Percentiles rank a stretch among this genome's conserved stretches.
Conservation (phyloP, 805 yeast species). For the Suhomyces prunicola region DNA sequence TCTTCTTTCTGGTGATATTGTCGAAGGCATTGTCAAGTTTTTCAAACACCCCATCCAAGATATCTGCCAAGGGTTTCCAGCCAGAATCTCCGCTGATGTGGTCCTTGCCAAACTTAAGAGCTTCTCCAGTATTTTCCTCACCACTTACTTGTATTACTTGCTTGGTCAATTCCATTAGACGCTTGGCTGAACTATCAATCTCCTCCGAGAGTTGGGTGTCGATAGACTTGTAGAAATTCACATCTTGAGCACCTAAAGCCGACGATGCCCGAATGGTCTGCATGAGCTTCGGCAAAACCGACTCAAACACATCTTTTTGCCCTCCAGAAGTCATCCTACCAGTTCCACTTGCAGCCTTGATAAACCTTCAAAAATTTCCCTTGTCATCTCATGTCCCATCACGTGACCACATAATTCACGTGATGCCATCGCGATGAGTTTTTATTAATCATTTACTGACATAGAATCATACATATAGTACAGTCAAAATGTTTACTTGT, state of each 20-base stretch:
- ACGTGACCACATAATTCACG: background rate
- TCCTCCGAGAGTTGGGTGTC: constrained; percentile 45
- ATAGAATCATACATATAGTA: background rate
- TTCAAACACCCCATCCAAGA: constrained; percentile 71
- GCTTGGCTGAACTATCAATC: constrained; percentile 39
- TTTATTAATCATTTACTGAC: background rate
- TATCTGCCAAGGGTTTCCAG: constrained; percentile 63
- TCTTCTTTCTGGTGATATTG: constrained; percentile 21
- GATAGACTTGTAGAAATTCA: constrained; percentile 66
- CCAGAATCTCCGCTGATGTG: constrained; percentile 38
- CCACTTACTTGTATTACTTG: constrained; percentile 35
- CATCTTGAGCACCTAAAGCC: constrained; percentile 73
- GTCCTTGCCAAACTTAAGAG: constrained; percentile 40
- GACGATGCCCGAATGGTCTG: constrained; percentile 63
- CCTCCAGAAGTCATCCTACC: constrained; percentile 2
- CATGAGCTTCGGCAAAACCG: constrained; percentile 46
- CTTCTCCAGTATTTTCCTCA: constrained; percentile 24
- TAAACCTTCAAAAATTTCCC: background rate
- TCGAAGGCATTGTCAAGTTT: constrained; percentile 71
- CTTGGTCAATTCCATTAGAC: constrained; percentile 47
- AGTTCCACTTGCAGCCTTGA: background rate
- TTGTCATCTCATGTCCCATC: background rate
- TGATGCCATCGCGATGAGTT: constrained; percentile 1
- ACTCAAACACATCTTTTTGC: constrained; percentile 9
- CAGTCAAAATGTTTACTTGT: constrained; percentile 27